Conservation (phyloP, 2,329 filamentous ascomycete species). For the Helotiales sp. region DNA sequence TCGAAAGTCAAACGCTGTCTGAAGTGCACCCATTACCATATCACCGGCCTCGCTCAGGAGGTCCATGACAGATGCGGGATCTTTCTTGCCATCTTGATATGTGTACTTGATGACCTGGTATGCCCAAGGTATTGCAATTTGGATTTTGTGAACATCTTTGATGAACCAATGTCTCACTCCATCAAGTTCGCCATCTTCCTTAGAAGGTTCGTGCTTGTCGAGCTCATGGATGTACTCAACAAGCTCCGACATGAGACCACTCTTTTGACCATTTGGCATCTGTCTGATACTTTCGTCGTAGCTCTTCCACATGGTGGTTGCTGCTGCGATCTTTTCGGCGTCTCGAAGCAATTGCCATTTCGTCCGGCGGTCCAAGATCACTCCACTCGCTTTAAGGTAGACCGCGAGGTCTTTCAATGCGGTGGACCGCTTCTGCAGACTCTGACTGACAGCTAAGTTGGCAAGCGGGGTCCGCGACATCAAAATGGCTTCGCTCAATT, state of each 20-base stretch:
- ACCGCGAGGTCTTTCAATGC: constrained; percentile 77
- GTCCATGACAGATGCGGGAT: constrained; percentile 51
- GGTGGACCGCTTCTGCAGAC: constrained; percentile 73
- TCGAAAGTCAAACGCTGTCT: constrained; percentile 73
- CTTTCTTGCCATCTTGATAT: constrained; percentile 64
- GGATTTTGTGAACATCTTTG: constrained; percentile 72
- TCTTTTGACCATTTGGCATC: constrained; percentile 64
- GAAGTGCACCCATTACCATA: constrained; percentile 68
- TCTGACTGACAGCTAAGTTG: constrained; percentile 76
- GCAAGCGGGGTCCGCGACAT: constrained; percentile 75
- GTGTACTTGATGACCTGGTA: constrained; percentile 76
- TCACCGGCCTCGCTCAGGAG: constrained; percentile 70
- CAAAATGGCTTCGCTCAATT: constrained; percentile 81
- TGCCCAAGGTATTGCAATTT: constrained; percentile 79
- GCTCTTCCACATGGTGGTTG: constrained; percentile 77
- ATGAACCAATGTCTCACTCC: constrained; percentile 86
- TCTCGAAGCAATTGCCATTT: constrained; percentile 86
- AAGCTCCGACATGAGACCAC: constrained; percentile 74
- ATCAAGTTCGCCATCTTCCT: constrained; percentile 73
- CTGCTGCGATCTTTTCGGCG: constrained; percentile 87
- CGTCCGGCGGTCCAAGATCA: constrained; percentile 67
- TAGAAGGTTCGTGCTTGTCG: constrained; percentile 71
- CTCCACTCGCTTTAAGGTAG: constrained; percentile 70
- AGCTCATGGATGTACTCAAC: constrained; percentile 77
- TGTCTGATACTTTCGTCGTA: constrained; percentile 72